Conservation (phyloP, 345 rosid genomes). For the Arabidopsis thaliana region TAIR10.1 NC_003074.8:22111001-22111500, state of each 20-base stretch:
- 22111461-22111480: constrained; percentile 59
- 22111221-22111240: constrained; percentile 53
- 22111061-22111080: neutral
- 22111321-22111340: constrained; percentile 61
- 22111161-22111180: constrained; percentile 67
- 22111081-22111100: neutral
- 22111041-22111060: neutral
- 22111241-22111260: constrained; percentile 57
- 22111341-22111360: constrained; percentile 55
- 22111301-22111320: constrained; percentile 58
- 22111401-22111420: constrained; percentile 54
- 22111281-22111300: constrained; percentile 69
- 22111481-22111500: constrained; percentile 55
- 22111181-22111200: constrained; percentile 69
- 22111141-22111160: constrained; percentile 68
- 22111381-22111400: constrained; percentile 56
- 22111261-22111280: constrained; percentile 47
- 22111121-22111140: constrained; percentile 50
- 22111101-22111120: neutral
- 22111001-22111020: neutral
- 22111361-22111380: constrained; percentile 55
- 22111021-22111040: neutral
- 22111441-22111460: constrained; percentile 67
- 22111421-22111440: constrained; percentile 56
- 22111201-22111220: constrained; percentile 68